Conservation (phyloP, 2,329 filamentous ascomycete genomes). For the Neurospora sp. region DNA sequence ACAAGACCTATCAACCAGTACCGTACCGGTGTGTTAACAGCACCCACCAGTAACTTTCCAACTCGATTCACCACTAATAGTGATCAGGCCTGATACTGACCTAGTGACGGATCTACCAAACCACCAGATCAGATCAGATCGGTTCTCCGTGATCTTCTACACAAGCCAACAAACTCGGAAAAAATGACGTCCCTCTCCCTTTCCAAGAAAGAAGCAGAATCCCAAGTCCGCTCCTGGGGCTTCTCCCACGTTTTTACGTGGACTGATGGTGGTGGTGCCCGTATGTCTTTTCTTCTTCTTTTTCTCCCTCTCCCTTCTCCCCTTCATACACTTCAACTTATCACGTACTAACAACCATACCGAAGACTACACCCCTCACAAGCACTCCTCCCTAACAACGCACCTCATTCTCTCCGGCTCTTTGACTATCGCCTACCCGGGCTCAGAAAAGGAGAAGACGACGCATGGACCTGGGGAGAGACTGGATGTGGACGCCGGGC, state of each 20-base stretch:
- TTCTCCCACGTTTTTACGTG: conserved; percentile 62
- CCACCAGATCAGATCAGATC: background rate
- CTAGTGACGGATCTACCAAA: background rate
- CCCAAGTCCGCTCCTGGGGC: conserved; percentile 57
- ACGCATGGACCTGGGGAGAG: conserved; percentile 51
- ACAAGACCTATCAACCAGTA: background rate
- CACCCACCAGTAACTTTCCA: background rate
- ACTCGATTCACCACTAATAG: background rate
- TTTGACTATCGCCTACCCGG: conserved; percentile 57
- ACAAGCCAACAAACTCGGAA: background rate
- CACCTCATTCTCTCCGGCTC: conserved; percentile 57
- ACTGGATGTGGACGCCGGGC: conserved; percentile 55
- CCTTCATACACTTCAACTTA: background rate
- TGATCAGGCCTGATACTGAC: too few species aligned
- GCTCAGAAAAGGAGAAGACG: conserved; percentile 47
- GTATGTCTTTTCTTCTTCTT: conserved; percentile 34
- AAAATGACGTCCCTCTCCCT: background rate
- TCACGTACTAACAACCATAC: background rate
- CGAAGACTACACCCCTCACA: conserved; percentile 54
- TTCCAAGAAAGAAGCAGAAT: conserved; percentile 40
- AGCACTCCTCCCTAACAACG: conserved; percentile 53
- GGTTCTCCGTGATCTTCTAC: background rate
- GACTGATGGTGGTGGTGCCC: conserved; percentile 45
- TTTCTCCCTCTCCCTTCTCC: background rate
- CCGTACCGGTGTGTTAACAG: background rate